Conservation (phyloP, 2,329 filamentous ascomycete species). For the Monosporascus sp. region DNA sequence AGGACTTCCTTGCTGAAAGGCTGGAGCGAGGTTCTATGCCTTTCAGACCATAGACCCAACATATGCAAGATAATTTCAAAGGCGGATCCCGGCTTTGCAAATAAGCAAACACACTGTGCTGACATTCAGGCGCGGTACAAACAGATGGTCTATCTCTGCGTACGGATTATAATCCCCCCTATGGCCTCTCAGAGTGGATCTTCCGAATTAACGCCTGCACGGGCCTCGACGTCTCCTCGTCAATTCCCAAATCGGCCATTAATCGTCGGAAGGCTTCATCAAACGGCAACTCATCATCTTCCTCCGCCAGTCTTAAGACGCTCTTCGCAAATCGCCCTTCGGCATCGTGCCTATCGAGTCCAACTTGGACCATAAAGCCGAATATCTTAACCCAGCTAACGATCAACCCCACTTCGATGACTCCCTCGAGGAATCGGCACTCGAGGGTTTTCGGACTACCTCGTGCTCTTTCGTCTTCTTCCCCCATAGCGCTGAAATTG, state of each 20-base stretch:
- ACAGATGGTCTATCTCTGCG: no score
- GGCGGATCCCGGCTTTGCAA: neutral
- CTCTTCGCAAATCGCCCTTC: slow-evolving; percentile 1
- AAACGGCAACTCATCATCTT: neutral
- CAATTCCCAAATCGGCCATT: neutral
- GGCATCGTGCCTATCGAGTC: slow-evolving; percentile 5
- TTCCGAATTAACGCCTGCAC: neutral
- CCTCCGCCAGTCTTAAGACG: neutral
- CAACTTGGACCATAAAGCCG: slow-evolving; percentile 24
- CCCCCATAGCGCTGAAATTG: slow-evolving; percentile 34
- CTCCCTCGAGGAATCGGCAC: slow-evolving; percentile 34
- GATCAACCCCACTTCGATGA: slow-evolving; percentile 21
- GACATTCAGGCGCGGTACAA: no score
- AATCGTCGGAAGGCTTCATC: neutral
- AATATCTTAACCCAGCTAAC: slow-evolving; percentile 30
- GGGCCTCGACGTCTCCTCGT: neutral
- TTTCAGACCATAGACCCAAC: neutral
- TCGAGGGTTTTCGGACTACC: slow-evolving; percentile 32
- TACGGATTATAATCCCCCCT: neutral
- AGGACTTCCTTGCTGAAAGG: no score
- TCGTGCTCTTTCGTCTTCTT: slow-evolving; percentile 28
- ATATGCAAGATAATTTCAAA: neutral
- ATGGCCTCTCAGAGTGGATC: neutral
- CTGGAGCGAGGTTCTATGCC: no score
- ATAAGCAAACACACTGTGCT: no score